Conservation (phyloP, 371 early-diverging fungal genomes). For the Zychaea mexicana region DNA sequence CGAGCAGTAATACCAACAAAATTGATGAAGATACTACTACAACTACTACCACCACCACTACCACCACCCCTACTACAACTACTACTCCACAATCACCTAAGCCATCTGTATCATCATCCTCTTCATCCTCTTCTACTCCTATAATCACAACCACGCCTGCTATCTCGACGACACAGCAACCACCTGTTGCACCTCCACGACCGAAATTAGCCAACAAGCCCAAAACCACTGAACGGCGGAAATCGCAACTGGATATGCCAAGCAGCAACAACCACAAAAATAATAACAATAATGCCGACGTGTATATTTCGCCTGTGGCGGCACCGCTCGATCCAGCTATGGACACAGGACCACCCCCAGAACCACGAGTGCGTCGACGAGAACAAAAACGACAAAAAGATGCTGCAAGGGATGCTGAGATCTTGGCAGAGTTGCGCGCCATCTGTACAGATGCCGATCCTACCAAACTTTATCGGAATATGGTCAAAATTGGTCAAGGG, state of each 20-base stretch:
- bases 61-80: not conserved
- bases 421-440: conserved; percentile 84
- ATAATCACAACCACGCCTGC: not conserved
- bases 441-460: conserved; percentile 95
- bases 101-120: not conserved
- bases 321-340: conserved; percentile 43
- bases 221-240: not conserved
- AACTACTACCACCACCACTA: not conserved
- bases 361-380: conserved; percentile 18
- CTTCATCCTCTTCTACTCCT: not conserved
- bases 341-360: conserved; percentile 21
- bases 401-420: conserved; percentile 59
- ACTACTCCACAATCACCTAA: conserved; percentile 4
- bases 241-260: not conserved
- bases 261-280: not conserved
- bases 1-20: not conserved
- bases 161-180: not conserved
- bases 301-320: conserved; percentile 24
- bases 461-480: conserved; percentile 16
- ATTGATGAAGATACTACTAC: not conserved
- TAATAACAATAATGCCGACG: conserved; percentile 12
- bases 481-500: conserved; percentile 29
- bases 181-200: conserved; percentile 16
- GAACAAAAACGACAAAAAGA: conserved; percentile 10
- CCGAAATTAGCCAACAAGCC: conserved; percentile 10